Conservation (phyloP, 169 alveolate species). For the Eimeria brunetti region DNA sequence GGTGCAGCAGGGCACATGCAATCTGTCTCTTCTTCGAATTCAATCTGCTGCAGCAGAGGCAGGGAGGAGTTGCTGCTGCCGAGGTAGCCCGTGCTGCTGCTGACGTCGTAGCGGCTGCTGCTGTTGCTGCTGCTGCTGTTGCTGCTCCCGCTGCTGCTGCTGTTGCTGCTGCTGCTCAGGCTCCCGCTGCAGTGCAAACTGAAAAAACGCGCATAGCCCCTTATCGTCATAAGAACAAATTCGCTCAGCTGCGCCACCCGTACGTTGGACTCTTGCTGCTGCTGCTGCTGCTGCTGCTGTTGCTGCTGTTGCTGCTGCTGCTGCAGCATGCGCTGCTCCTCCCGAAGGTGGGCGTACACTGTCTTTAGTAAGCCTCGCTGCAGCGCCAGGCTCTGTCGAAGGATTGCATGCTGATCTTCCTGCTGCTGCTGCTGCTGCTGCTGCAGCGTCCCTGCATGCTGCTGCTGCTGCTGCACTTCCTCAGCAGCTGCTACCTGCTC, state of each 20-base stretch:
- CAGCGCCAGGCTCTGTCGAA: slow-evolving; percentile 46
- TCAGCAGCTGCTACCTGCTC: slow-evolving; percentile 1
- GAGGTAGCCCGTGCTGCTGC: not conserved
- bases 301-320: slow-evolving; percentile 50
- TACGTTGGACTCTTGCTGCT: slow-evolving; percentile 54
- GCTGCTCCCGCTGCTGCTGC: slow-evolving; percentile 3
- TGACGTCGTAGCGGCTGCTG: slow-evolving; percentile 7
- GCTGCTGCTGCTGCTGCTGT: slow-evolving; percentile 37
- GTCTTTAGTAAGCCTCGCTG: slow-evolving; percentile 23
- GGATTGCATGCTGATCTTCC: slow-evolving; percentile 13
- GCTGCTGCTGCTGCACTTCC: slow-evolving; percentile 8
- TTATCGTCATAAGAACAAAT: slow-evolving; percentile 45
- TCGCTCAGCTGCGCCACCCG: slow-evolving; percentile 69
- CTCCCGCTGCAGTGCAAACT: slow-evolving; percentile 36
- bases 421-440: slow-evolving; percentile 43
- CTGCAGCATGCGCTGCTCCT: slow-evolving; percentile 67
- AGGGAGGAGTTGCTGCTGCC: slow-evolving; percentile 20
- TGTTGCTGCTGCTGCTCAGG: slow-evolving; percentile 56
- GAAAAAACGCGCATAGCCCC: slow-evolving; percentile 60
- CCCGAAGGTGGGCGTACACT: slow-evolving; percentile 21
- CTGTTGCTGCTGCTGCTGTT: slow-evolving; percentile 16
- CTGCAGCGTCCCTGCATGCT: slow-evolving; percentile 7
- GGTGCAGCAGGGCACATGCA: slow-evolving; percentile 27
- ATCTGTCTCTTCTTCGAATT: not conserved
- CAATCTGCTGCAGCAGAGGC: not conserved